Conservation (phyloP, 768 basidiomycete genomes). For the Hebeloma cylindrosporum region DNA sequence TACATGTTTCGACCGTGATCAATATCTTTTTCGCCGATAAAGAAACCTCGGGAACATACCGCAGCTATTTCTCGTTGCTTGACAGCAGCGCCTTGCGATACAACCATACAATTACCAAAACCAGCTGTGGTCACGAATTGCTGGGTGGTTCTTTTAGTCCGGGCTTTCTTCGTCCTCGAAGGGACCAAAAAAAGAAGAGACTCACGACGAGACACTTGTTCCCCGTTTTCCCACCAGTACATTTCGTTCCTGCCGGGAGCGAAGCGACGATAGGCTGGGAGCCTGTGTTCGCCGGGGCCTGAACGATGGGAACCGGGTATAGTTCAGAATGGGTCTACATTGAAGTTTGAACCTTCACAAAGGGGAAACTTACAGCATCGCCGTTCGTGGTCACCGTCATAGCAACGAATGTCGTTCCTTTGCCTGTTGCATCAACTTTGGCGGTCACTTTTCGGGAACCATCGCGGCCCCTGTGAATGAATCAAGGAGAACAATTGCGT, state of each 20-base stretch:
- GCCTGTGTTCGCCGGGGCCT: slow-evolving; percentile 39
- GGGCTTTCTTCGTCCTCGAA: neutral
- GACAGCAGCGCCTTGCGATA: slow-evolving; percentile 36
- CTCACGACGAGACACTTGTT: slow-evolving; percentile 51
- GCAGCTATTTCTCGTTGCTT: too few species aligned
- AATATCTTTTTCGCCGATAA: slow-evolving; percentile 10
- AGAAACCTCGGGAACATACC: too few species aligned
- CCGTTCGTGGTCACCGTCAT: slow-evolving; percentile 47
- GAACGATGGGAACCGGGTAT: neutral
- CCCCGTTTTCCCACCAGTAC: slow-evolving; percentile 45
- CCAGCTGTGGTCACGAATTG: slow-evolving; percentile 48
- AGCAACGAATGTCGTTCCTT: slow-evolving; percentile 37
- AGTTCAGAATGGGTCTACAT: neutral
- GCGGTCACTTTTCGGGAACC: slow-evolving; percentile 49
- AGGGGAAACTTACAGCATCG: slow-evolving; percentile 36
- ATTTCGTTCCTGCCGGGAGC: slow-evolving; percentile 49
- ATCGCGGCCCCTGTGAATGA: slow-evolving; percentile 32
- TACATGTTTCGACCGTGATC: slow-evolving; percentile 14
- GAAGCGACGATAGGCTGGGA: slow-evolving; percentile 42
- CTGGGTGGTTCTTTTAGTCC: slow-evolving; percentile 15
- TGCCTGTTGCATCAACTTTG: slow-evolving; percentile 47
- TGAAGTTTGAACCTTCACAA: neutral
- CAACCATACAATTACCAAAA: slow-evolving; percentile 56
- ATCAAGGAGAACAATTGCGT: neutral
- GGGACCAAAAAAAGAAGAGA: slow-evolving; percentile 3